Evolutionary conservation across 768 basidiomycete species (phyloP).

Genomic region (Suillus discolor): DNA sequence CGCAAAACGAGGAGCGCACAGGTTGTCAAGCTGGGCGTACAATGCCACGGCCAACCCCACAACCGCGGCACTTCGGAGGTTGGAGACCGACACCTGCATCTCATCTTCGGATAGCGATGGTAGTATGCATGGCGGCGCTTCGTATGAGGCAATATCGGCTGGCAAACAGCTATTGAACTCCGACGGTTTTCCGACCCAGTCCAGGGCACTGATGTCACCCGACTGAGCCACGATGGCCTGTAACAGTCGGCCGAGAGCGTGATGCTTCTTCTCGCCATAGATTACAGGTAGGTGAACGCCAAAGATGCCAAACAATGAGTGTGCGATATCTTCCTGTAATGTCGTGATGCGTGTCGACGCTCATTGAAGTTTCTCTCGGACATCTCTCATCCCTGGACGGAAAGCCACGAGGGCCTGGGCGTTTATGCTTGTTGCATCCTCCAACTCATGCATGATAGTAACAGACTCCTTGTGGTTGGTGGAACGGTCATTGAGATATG

Average conservation of each 20-base stretch:
- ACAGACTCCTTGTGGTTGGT: not conserved
- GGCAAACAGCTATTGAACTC: not conserved
- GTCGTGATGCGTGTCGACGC: conserved; percentile 18
- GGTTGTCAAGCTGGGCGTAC: not conserved
- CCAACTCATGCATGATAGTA: conserved; percentile 1
- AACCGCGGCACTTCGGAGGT: not conserved
- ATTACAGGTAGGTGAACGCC: conserved; percentile 9
- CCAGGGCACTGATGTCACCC: not conserved
- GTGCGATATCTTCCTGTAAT: conserved; percentile 15
- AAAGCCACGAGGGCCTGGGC: not conserved
- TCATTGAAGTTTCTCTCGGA: conserved; percentile 12
- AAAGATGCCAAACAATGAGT: conserved; percentile 17
- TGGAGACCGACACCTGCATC: not conserved
- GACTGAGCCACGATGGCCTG: not conserved
- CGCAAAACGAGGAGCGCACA: not conserved
- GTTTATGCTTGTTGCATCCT: not conserved
- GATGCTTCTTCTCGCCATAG: conserved; percentile 16
- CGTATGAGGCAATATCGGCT: not conserved
- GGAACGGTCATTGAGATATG: conserved; percentile 8
- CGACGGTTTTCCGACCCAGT: conserved; percentile 2
- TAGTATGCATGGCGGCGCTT: not conserved
- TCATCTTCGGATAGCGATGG: not conserved
- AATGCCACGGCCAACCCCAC: not conserved
- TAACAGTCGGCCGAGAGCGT: not conserved
- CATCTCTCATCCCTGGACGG: not conserved